phyloP scores from a whole-genome alignment of 768 basidiomycete species.

The Hebeloma cylindrosporum region DNA sequence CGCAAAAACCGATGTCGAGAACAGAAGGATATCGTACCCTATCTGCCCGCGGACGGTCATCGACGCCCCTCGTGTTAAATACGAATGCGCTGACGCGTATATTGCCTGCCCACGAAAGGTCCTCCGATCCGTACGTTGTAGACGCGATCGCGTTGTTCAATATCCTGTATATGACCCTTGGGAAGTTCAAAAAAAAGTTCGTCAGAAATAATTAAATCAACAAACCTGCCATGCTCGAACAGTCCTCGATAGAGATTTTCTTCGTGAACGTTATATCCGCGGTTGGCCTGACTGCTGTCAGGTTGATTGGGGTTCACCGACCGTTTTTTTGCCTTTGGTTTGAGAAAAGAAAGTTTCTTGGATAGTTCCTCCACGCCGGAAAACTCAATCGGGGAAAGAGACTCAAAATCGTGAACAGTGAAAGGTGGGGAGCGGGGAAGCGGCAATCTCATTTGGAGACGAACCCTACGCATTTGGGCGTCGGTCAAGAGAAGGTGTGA shows the following conservation, averaged over 20 bases:
- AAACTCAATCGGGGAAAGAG: slow-evolving; percentile 51
- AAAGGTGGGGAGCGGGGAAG: background rate
- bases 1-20: slow-evolving; percentile 38
- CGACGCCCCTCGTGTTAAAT: slow-evolving; percentile 26
- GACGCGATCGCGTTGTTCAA: slow-evolving; percentile 20
- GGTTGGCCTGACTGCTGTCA: slow-evolving; percentile 47
- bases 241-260: slow-evolving; percentile 32
- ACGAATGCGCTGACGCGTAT: slow-evolving; percentile 27
- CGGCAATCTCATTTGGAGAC: background rate
- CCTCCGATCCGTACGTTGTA: slow-evolving; percentile 19
- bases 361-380: slow-evolving; percentile 27
- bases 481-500: slow-evolving; percentile 44
- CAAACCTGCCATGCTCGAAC: slow-evolving; percentile 52
- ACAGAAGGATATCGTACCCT: slow-evolving; percentile 23
- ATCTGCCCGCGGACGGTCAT: slow-evolving; percentile 22
- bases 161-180: slow-evolving; percentile 24
- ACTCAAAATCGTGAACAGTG: slow-evolving; percentile 33
- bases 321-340: slow-evolving; percentile 37
- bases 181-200: background rate
- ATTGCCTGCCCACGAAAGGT: slow-evolving; percentile 21
- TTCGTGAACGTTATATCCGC: slow-evolving; percentile 28
- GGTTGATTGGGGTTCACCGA: slow-evolving; percentile 26
- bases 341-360: slow-evolving; percentile 39
- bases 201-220: background rate
- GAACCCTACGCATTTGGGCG: slow-evolving; percentile 29